Evolutionary conservation across 1,284 basidiomycete species (phyloP).

Genomic region (Dichomitus squalens): DNA sequence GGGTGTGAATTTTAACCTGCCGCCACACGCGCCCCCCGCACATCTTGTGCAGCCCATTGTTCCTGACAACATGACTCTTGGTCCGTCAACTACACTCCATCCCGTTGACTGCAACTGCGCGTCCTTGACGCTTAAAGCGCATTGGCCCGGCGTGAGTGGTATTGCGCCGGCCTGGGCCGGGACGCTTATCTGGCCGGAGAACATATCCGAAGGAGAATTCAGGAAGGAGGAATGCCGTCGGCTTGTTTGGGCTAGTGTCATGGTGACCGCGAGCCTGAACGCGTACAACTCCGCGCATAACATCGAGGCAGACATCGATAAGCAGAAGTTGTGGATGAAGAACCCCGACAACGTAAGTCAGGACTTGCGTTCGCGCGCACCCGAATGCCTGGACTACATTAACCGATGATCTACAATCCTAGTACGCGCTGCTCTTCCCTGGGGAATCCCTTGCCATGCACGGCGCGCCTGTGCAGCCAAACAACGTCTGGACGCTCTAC

Average conservation of each 20-base stretch:
- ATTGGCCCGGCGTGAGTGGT: conserved; percentile 49
- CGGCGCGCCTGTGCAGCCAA: conserved; percentile 31
- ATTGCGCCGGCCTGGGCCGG: conserved; percentile 63
- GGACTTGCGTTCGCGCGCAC: background rate
- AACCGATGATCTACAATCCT: background rate
- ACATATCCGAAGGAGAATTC: conserved; percentile 61
- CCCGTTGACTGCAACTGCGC: conserved; percentile 39
- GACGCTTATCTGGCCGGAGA: conserved; percentile 63
- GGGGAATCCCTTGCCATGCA: conserved; percentile 50
- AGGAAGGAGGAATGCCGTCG: conserved; percentile 69
- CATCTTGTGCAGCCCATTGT: background rate
- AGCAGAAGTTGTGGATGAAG: conserved; percentile 56
- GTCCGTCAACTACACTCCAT: background rate
- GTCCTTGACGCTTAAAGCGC: conserved; percentile 52
- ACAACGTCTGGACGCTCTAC: conserved; percentile 71
- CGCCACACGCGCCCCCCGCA: too few relatives aligned
- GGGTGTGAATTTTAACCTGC: background rate
- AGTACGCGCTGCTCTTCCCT: conserved; percentile 73
- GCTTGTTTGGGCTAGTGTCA: conserved; percentile 71
- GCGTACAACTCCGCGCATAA: conserved; percentile 49
- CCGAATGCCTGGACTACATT: too few relatives aligned
- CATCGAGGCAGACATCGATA: conserved; percentile 29
- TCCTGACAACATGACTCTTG: background rate
- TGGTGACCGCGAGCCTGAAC: conserved; percentile 63
- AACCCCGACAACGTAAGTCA: conserved; percentile 69